Conservation (phyloP, 1,284 basidiomycete species). For the Abortiporus biennis region DNA sequence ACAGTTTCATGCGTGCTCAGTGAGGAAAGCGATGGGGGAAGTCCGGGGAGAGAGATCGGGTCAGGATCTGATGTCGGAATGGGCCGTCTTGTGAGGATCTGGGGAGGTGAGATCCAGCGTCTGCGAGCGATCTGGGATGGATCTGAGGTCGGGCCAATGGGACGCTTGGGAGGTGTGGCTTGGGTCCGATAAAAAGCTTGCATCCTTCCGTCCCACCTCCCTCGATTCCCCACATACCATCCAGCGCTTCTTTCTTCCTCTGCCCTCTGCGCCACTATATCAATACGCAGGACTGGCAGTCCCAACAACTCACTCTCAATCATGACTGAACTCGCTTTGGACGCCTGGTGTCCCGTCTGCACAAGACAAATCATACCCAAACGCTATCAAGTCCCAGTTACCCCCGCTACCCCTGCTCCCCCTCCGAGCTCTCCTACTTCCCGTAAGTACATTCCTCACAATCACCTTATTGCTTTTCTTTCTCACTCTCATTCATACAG, state of each 20-base stretch:
- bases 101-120: background rate
- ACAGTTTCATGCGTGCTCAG: too few relatives aligned
- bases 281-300: too few relatives aligned
- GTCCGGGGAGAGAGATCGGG: background rate
- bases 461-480: constrained; percentile 7
- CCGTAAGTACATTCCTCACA: constrained; percentile 21
- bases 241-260: too few relatives aligned
- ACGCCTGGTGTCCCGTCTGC: constrained; percentile 70
- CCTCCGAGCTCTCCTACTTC: constrained; percentile 24
- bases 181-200: too few relatives aligned
- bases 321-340: constrained; percentile 43
- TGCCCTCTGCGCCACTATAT: too few relatives aligned
- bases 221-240: background rate
- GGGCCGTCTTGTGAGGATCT: background rate
- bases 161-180: too few relatives aligned
- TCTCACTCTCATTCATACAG: constrained; percentile 15
- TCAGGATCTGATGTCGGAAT: background rate
- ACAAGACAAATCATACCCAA: constrained; percentile 66
- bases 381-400: constrained; percentile 45
- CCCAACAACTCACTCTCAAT: constrained; percentile 11
- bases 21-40: background rate
- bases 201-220: background rate
- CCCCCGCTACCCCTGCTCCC: constrained; percentile 24
- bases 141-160: too few relatives aligned
- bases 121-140: too few relatives aligned